Percentiles rank a stretch among this genome's conserved stretches.
These are phyloP conservation scores for Ophiocordyceps camponoti-rufipedis DNA, from an alignment of 2,329 filamentous ascomycete species.

Conservation along the genomic window DNA sequence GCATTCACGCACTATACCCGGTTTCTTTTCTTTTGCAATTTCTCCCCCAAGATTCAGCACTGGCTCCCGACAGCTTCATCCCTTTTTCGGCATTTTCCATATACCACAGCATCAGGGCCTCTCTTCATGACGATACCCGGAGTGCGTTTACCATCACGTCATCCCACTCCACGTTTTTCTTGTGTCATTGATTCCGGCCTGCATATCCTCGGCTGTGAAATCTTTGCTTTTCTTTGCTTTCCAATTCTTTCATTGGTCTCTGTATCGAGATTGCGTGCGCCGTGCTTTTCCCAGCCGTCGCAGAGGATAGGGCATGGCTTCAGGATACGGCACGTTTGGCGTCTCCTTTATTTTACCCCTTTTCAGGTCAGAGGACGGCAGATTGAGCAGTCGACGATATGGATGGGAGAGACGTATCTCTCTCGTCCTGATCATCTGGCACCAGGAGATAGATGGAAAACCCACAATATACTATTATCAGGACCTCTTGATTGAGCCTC, in stretches of 20 bases:
- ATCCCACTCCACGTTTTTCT: constrained; percentile 18
- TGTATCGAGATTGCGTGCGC: background rate
- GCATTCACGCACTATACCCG: background rate
- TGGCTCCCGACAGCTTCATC: background rate
- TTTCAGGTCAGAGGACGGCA: background rate
- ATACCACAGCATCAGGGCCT: constrained; percentile 16
- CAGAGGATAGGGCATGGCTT: background rate
- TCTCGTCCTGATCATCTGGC: background rate
- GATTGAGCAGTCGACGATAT: background rate
- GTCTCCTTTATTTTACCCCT: background rate
- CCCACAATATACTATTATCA: no score
- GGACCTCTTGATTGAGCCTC: no score
- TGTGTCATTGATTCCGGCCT: constrained; percentile 3
- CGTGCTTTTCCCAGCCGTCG: background rate
- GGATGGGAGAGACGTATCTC: background rate
- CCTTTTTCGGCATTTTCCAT: constrained; percentile 11
- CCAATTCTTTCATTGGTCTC: background rate
- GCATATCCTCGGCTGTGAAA: constrained; percentile 1
- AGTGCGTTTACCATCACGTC: constrained; percentile 17
- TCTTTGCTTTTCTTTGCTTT: background rate
- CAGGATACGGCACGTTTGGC: constrained; percentile 1
- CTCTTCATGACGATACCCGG: constrained; percentile 17
- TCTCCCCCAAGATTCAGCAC: background rate
- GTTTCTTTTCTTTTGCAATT: background rate
- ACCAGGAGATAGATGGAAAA: no score